Percentiles rank a stretch among this genome's conserved stretches.
Conservation (phyloP, 768 basidiomycete genomes). For the Symmetrospora coprosmae region DNA sequence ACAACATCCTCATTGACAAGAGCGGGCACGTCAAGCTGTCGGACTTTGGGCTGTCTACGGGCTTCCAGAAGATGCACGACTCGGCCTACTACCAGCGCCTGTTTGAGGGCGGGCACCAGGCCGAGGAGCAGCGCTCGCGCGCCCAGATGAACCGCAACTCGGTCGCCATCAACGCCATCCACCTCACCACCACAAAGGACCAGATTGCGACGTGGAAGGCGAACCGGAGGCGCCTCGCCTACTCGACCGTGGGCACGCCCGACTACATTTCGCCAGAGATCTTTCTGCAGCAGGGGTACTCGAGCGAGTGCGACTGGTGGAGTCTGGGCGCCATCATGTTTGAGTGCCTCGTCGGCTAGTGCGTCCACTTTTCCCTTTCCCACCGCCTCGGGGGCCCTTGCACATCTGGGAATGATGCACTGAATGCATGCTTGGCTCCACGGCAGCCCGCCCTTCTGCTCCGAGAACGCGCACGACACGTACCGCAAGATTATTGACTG, state of each 20-base stretch:
- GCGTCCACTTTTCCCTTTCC: constrained; percentile 72
- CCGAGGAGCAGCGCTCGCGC: constrained; percentile 7
- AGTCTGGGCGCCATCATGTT: constrained; percentile 97
- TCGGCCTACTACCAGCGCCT: constrained; percentile 85
- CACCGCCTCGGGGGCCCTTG: too few relatives aligned
- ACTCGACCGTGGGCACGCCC: constrained; percentile 51
- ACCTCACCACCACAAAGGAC: constrained; percentile 73
- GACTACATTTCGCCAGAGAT: constrained; percentile 46
- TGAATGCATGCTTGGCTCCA: neutral
- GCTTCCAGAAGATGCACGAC: constrained; percentile 96
- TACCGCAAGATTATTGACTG: constrained; percentile 97
- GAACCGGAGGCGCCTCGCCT: constrained; percentile 88
- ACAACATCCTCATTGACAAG: constrained; percentile 96
- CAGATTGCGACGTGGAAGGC: constrained; percentile 96
- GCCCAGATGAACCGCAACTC: constrained; percentile 57
- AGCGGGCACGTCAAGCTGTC: constrained; percentile 94
- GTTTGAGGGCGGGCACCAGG: constrained; percentile 48
- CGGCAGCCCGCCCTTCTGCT: constrained; percentile 47
- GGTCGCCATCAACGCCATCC: constrained; percentile 93
- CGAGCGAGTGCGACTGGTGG: constrained; percentile 99
- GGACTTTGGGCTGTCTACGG: constrained; percentile 97
- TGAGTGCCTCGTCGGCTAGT: constrained; percentile 79
- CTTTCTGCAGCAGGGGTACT: constrained; percentile 91
- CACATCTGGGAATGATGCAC: neutral
- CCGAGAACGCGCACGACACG: constrained; percentile 89